Percentiles rank a stretch among this genome's conserved stretches.
These are phyloP conservation scores for Phoma sp. DNA, from an alignment of 2,329 filamentous ascomycete species.

Conservation along the genomic window DNA sequence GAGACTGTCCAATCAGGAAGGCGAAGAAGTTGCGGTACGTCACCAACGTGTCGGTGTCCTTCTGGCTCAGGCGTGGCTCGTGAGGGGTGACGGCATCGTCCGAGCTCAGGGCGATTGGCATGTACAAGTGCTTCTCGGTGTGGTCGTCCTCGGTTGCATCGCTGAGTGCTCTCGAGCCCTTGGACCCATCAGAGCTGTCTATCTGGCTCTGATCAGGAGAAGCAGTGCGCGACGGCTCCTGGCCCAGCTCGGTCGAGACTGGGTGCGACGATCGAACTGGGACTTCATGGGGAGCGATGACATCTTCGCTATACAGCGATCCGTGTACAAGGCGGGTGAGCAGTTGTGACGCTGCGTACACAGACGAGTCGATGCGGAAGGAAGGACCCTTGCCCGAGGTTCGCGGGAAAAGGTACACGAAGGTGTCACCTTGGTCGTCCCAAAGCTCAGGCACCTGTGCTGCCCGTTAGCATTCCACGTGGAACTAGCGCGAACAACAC, in stretches of 20 bases:
- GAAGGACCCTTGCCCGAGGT: conserved; percentile 64
- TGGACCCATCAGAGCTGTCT: conserved; percentile 54
- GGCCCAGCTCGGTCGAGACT: conserved; percentile 28
- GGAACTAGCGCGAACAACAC: conserved; percentile 4
- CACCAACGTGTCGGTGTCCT: conserved; percentile 65
- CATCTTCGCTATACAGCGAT: conserved; percentile 54
- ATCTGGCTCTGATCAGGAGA: conserved; percentile 44
- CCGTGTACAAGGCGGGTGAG: conserved; percentile 65
- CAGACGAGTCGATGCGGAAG: conserved; percentile 67
- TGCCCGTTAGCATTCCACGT: conserved; percentile 21
- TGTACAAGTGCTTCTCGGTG: conserved; percentile 63
- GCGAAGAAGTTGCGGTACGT: conserved; percentile 70
- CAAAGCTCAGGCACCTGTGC: conserved; percentile 64
- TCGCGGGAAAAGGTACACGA: conserved; percentile 68
- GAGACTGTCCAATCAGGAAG: conserved; percentile 67
- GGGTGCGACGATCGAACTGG: conserved; percentile 31
- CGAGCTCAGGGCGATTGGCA: conserved; percentile 64
- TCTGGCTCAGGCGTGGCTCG: conserved; percentile 45
- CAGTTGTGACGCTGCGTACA: conserved; percentile 64
- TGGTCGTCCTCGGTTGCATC: conserved; percentile 57
- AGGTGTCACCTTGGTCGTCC: conserved; percentile 69
- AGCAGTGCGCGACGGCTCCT: conserved; percentile 41
- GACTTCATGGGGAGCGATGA: conserved; percentile 25
- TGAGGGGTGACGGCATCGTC: conserved; percentile 52
- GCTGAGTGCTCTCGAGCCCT: conserved; percentile 57